Base-by-base conservation (phyloP, 768 basidiomycete genomes). In the Pulveroboletus sp. region DNA sequence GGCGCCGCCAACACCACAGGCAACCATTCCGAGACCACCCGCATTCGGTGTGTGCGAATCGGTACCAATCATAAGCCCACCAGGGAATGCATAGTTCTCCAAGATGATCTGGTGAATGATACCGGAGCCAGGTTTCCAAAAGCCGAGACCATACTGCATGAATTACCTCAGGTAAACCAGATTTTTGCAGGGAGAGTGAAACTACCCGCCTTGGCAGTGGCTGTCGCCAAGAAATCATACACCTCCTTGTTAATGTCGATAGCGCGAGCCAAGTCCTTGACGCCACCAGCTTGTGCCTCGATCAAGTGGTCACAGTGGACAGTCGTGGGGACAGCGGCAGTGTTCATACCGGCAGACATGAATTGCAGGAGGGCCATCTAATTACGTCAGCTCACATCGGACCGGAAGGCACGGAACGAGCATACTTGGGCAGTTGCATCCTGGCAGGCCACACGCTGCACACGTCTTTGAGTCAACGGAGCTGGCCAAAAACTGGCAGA, bases 291-390 rank as follows among this genome's bases (percentile, higher is more conserved):
- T 68, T 97, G 95, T 36, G 95, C 95, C 76, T 97, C 93, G 64
- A 99, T 97, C 67, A 99, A 80, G 73, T 99, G 95, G 75, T 99
- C 95, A 68, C 94, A 97, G 78, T 99, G 95, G 39, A 99, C 96
- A 56, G 96, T 95, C 57, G 95, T 95, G 31, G 95, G 95, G 56
- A 97, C 94, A 40, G 95, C 95, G 36, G 91, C 92, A 40, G 93
- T 95, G 68, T 91, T 91, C 81, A 99, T 93, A 56, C 95, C 95
- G 15, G 96, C 93, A 45, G 96, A 97, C 96, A 99, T 99, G 82
- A 99, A 99, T 79, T 99, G 96, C 58, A 99, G 80, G 49, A 99
- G 82, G 17, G 96, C 96, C 96, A 99, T 99, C 91, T 98, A 69
- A 50, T 67, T 57, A 70, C 63, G 62, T 70, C 57, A 68, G 59